Evolutionary conservation across 345 rosid genomes (phyloP).

Genomic region (Carallia pectinifolia): DNA sequence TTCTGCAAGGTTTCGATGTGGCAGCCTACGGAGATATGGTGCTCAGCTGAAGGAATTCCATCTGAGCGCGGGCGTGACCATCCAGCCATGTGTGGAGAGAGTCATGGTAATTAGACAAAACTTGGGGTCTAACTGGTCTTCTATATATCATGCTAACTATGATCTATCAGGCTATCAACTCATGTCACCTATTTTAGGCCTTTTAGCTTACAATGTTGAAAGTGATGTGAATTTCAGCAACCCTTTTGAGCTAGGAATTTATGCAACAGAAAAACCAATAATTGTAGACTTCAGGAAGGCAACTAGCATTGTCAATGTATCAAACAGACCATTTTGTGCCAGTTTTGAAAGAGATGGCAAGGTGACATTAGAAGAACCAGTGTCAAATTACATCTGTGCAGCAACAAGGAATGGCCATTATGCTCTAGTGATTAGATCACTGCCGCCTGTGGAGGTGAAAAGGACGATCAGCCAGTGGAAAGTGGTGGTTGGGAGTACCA

Average conservation of each 20-base stretch:
- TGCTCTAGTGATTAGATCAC: slow-evolving; percentile 56
- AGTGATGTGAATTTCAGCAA: slow-evolving; percentile 35
- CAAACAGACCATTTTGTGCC: slow-evolving; percentile 58
- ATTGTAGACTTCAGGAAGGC: slow-evolving; percentile 55
- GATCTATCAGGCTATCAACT: slow-evolving; percentile 78
- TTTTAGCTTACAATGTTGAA: slow-evolving; percentile 64
- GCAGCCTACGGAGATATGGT: slow-evolving; percentile 85
- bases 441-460: slow-evolving; percentile 23
- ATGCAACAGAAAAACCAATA: slow-evolving; percentile 49
- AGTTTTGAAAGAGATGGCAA: slow-evolving; percentile 62
- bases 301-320: slow-evolving; percentile 19
- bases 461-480: slow-evolving; percentile 70
- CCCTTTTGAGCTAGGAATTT: slow-evolving; percentile 59
- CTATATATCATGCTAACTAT: slow-evolving; percentile 62
- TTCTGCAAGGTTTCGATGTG: slow-evolving; percentile 72
- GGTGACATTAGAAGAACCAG: slow-evolving; percentile 47
- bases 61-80: slow-evolving; percentile 51
- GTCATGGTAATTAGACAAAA: slow-evolving; percentile 71
- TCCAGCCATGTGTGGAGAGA: slow-evolving; percentile 85
- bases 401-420: slow-evolving; percentile 73
- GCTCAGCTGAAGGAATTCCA: slow-evolving; percentile 69
- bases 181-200: slow-evolving; percentile 76
- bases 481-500: slow-evolving; percentile 66
- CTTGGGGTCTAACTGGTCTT: slow-evolving; percentile 71
- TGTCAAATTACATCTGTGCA: slow-evolving; percentile 52